These are phyloP conservation scores for Mycena floridula DNA, from an alignment of 768 basidiomycete genomes.

Conservation along the genomic window DNA sequence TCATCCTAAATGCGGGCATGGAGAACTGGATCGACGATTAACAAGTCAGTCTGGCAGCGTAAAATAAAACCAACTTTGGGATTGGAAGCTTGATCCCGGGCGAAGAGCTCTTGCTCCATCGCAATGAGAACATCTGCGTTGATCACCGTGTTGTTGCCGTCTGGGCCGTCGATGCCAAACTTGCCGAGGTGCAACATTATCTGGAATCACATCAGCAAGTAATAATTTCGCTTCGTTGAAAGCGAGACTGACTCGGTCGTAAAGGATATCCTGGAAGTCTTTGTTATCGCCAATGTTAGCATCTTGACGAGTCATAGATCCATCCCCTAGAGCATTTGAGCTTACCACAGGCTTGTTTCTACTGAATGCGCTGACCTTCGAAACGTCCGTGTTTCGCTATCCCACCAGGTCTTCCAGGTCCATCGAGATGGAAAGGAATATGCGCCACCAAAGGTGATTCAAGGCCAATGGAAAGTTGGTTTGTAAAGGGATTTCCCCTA, in stretches of 20 bases:
- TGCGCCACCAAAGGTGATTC: constrained; percentile 1
- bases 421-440: constrained; percentile 1
- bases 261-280: constrained; percentile 6
- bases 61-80: constrained; percentile 2
- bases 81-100: constrained; percentile 7
- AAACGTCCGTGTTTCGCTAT: constrained; percentile 9
- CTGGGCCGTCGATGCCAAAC: no score
- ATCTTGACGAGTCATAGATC: neutral
- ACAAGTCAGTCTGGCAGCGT: neutral
- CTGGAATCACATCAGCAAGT: constrained; percentile 1
- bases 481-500: constrained; percentile 8
- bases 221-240: no score
- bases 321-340: no score
- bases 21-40: no score
- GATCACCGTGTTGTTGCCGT: constrained; percentile 7
- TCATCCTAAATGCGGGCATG: no score
- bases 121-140: constrained; percentile 8
- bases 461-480: constrained; percentile 8
- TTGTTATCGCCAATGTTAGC: neutral
- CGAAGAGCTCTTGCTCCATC: constrained; percentile 6
- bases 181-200: constrained; percentile 7
- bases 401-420: no score
- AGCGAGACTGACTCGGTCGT: constrained; percentile 6
- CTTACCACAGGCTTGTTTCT: no score
- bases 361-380: constrained; percentile 3